A percentile compares a stretch with the other conserved stretches of the same genome.
phyloP scores from a whole-genome alignment of 768 basidiomycete genomes.

The Boletus eberwhitei region DNA sequence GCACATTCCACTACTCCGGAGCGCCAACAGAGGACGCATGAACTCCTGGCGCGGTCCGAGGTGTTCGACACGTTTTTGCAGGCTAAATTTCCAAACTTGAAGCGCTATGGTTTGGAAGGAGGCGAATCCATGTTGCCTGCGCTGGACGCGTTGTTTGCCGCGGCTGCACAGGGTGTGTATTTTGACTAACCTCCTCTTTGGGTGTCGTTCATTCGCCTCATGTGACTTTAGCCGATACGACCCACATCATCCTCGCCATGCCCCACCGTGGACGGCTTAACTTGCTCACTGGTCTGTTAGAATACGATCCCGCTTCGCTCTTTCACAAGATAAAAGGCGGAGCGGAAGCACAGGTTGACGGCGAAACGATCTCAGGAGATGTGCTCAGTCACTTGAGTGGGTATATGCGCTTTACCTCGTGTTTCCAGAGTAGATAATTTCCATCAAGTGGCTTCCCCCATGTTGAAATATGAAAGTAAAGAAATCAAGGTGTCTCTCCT shows the following conservation, averaged over 20 bases:
- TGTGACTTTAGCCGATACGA: conserved; percentile 50
- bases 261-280: conserved; percentile 88
- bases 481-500: conserved; percentile 69
- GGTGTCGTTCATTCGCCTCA: neutral
- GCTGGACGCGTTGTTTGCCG: conserved; percentile 69
- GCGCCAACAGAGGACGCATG: conserved; percentile 58
- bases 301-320: conserved; percentile 61
- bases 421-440: neutral
- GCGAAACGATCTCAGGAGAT: conserved; percentile 70
- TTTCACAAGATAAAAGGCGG: conserved; percentile 89
- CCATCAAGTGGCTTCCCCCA: conserved; percentile 60
- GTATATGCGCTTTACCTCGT: conserved; percentile 16
- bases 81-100: conserved; percentile 84
- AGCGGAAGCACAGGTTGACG: conserved; percentile 58
- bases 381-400: conserved; percentile 82
- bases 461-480: conserved; percentile 48
- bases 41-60: conserved; percentile 71
- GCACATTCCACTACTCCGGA: conserved; percentile 29
- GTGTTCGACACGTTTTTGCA: conserved; percentile 84
- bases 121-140: conserved; percentile 94
- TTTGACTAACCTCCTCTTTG: neutral
- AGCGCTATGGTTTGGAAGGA: conserved; percentile 86
- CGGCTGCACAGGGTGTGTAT: conserved; percentile 54
- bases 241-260: conserved; percentile 78
- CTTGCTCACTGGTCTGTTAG: conserved; percentile 73